Evolutionary conservation across 208 protist genomes (phyloP), one percentile per base, ranked within the genome.

Genomic region (Crithidia expoeki): DNA sequence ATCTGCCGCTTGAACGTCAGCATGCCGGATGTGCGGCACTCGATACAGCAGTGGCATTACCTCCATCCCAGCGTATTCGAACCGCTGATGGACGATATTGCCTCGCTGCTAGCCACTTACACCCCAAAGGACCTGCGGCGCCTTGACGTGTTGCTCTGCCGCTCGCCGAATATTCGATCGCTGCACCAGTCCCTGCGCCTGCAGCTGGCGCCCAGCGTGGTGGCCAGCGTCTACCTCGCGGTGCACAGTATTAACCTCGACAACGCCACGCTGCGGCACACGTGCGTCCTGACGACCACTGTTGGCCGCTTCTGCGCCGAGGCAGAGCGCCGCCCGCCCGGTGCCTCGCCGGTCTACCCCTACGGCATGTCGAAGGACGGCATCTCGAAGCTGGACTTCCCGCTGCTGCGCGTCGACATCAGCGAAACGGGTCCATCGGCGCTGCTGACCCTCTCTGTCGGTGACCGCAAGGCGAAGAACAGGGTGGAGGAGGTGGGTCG

Each of bases 41-140:
- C 52, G 10, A n/a, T 47, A 58, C 32, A 68, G 49, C 67, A 44
- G 28, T 59, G 32, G 55, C 62, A 51, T 58, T 50, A 72, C 57
- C 66, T 76, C 12, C 38, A 68, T 4, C 68, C 73, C 4, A 23
- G 55, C 14, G 57, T 68, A n/a, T 71, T 83, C 10, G 86, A 94
- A 62, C 63, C 62, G 12, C 63, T 94, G 33, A 70, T 83, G 52
- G 86, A 94, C 81, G 91, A 96, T 66, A 27, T 96, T 40, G 75
- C 78, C 11, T 90, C 91, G 0, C 65, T 96, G 10, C 25, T 90
- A 21, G 32, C 58, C 16, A 85, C 83, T 21, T 94, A 94, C 74
- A 86, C 62, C 57, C 86, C 84, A 32, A 81, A 93, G 58, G 84
- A 90, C 25, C 47, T 96, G 56, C 75, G 79, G 14, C 58, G 65